Base-by-base conservation (phyloP, 2,329 filamentous ascomycete genomes). In the Fusarium sulawesiense region DNA sequence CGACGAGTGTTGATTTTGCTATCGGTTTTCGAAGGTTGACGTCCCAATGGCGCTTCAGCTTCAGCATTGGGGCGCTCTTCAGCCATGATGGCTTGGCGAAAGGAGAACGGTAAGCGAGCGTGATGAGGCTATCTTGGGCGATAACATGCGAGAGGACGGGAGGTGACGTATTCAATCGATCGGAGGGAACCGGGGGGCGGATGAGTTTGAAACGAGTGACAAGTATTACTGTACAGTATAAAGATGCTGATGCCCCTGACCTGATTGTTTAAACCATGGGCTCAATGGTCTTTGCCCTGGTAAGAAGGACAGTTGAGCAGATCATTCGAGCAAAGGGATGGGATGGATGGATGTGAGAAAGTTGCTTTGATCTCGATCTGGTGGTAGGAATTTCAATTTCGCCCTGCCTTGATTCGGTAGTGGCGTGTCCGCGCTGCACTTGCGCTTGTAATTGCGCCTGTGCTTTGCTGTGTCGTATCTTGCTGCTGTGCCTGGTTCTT, bases 201-300 rank as follows among this genome's bases (percentile, higher is more conserved):
- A 34, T 42, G 27, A 45, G 51, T 32, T 61, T 60, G 54, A 72
- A 70, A 71, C 61, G 68, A 72, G 47, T 68, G 68, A 64, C 60
- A 53, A 41, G 23, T 58, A 37, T 56, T 57, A n/a, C 34, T 37
- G 34, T n/a, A 37, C 34, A n/a, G 34, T 12, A 30, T 30, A 29
- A 48, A 51, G 32, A 53, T 53, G 18, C n/a, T 53, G n/a, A 50
- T 40, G 50, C 49, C 60, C 54, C 50, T 53, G 25, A 34, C 49
- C 59, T 30, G 58, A 45, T 46, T 46, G 34, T 44, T 60, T 14
- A 60, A 34, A 65, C 49, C 65, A 72, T 66, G 37, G 63, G 56
- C 44, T 55, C 49, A 44, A 63, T 48, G 32, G 32, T 47, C 42
- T 57, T 41, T 72, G 68, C 45, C 51, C 56, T 32, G 56, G 30